These are phyloP conservation scores for Camelina hispida DNA, from an alignment of 345 rosid species.

Conservation along the genomic window DNA sequence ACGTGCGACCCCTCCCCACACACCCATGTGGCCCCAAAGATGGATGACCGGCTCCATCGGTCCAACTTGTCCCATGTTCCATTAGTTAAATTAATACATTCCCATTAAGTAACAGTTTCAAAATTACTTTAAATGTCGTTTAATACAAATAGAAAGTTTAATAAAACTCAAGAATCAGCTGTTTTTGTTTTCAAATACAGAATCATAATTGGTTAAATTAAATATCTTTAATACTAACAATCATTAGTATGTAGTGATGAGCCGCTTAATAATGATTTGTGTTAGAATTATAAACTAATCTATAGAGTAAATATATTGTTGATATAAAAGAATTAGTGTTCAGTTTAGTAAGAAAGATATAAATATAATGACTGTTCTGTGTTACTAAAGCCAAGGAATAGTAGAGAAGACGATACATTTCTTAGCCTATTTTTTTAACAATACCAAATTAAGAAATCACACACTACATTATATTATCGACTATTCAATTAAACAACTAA, in stretches of 20 bases:
- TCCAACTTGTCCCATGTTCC: constrained; percentile 54
- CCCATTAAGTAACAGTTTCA: constrained; percentile 4
- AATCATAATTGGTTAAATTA: too few relatives aligned
- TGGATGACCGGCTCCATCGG: constrained; percentile 49
- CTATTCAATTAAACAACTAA: constrained; percentile 43
- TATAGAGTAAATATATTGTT: not conserved
- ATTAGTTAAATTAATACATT: not conserved
- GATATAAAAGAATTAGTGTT: not conserved
- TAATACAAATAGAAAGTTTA: too few relatives aligned
- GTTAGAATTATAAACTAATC: not conserved
- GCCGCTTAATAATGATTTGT: not conserved
- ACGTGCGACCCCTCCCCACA: constrained; percentile 55
- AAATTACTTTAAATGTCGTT: too few relatives aligned
- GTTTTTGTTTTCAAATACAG: too few relatives aligned
- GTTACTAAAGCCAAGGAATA: constrained; percentile 14
- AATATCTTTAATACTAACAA: too few relatives aligned
- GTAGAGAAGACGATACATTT: constrained; percentile 25
- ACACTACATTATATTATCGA: constrained; percentile 43
- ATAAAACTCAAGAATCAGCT: too few relatives aligned
- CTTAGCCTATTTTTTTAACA: constrained; percentile 35
- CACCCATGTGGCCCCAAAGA: constrained; percentile 55
- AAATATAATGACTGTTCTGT: not conserved
- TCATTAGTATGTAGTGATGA: not conserved
- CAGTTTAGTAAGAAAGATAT: not conserved
- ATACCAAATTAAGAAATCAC: constrained; percentile 46